Conservation (phyloP, 1,139 yeast genomes). For the Debaryomyces coudertii region DNA sequence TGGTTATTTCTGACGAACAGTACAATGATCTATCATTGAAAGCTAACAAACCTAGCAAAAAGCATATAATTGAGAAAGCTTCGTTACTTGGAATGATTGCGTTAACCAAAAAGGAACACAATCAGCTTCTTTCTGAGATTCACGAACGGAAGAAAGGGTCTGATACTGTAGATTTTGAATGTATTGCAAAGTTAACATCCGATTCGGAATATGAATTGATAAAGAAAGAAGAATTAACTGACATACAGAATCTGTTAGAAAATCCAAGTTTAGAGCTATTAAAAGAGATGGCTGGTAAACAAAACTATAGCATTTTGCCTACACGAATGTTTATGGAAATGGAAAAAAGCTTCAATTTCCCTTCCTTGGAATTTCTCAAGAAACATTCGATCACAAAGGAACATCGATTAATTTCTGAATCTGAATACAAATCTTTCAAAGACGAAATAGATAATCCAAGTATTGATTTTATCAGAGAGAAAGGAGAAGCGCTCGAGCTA, state of each 20-base stretch:
- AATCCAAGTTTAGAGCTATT: slow-evolving; percentile 27
- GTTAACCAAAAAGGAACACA: slow-evolving; percentile 25
- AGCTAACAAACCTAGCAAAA: slow-evolving; percentile 22
- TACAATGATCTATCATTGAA: slow-evolving; percentile 15
- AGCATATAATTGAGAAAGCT: slow-evolving; percentile 19
- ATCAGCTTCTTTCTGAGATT: background rate
- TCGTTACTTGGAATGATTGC: slow-evolving; percentile 22
- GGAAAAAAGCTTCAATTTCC: slow-evolving; percentile 15
- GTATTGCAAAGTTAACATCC: slow-evolving; percentile 17
- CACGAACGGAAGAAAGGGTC: background rate
- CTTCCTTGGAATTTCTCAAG: slow-evolving; percentile 22
- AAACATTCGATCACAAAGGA: slow-evolving; percentile 25
- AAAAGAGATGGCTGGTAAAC: slow-evolving; percentile 16
- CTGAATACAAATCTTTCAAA: slow-evolving; percentile 24
- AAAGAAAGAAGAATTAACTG: background rate
- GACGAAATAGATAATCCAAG: slow-evolving; percentile 20
- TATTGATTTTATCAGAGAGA: slow-evolving; percentile 23
- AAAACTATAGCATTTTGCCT: slow-evolving; percentile 1
- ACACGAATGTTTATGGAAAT: slow-evolving; percentile 7
- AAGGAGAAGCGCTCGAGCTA: slow-evolving; percentile 23
- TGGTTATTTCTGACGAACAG: slow-evolving; percentile 15
- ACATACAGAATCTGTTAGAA: slow-evolving; percentile 12
- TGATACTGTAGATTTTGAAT: slow-evolving; percentile 27
- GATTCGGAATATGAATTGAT: slow-evolving; percentile 7
- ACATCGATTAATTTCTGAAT: slow-evolving; percentile 20